Conservation (phyloP, 768 basidiomycete species). For the Peribolospora baueri region DNA sequence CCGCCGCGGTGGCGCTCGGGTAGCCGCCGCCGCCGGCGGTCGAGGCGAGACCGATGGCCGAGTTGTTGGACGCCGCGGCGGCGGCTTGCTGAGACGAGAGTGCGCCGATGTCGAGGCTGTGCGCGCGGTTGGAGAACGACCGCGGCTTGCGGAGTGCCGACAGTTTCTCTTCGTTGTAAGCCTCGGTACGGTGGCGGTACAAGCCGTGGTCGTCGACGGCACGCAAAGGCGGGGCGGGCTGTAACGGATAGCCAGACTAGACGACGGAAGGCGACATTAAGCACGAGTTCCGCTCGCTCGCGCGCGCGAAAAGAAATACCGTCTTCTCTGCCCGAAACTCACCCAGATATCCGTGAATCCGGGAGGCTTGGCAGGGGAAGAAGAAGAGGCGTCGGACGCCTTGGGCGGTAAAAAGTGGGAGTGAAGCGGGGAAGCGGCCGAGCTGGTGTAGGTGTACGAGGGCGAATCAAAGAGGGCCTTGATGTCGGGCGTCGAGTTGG, state of each 20-base stretch:
- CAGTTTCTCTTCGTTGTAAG: no score
- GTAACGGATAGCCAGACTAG: no score
- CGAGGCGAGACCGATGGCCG: no score
- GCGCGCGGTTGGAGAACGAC: slow-evolving; percentile 60
- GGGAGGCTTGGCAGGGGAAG: no score
- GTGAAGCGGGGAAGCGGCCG: neutral
- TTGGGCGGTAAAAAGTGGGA: slow-evolving; percentile 40
- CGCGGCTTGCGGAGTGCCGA: slow-evolving; percentile 32
- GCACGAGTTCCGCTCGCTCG: slow-evolving; percentile 40
- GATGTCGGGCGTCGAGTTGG: slow-evolving; percentile 71
- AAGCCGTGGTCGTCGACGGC: slow-evolving; percentile 1
- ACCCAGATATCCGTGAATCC: no score
- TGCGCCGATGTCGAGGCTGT: slow-evolving; percentile 57
- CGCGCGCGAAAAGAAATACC: neutral
- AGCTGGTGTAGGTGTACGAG: slow-evolving; percentile 40
- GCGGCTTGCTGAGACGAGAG: slow-evolving; percentile 23
- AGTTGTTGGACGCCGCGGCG: slow-evolving; percentile 1
- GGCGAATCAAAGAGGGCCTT: slow-evolving; percentile 72
- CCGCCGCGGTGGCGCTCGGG: neutral
- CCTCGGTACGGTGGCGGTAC: no score
- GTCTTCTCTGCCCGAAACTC: neutral
- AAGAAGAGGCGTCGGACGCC: slow-evolving; percentile 15
- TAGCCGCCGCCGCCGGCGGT: neutral
- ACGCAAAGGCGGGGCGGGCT: neutral
- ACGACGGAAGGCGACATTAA: slow-evolving; percentile 23